Percentiles rank a stretch among this genome's conserved stretches.
Conservation (phyloP, 306 rosid genomes). For the Lablab purpureus region DNA sequence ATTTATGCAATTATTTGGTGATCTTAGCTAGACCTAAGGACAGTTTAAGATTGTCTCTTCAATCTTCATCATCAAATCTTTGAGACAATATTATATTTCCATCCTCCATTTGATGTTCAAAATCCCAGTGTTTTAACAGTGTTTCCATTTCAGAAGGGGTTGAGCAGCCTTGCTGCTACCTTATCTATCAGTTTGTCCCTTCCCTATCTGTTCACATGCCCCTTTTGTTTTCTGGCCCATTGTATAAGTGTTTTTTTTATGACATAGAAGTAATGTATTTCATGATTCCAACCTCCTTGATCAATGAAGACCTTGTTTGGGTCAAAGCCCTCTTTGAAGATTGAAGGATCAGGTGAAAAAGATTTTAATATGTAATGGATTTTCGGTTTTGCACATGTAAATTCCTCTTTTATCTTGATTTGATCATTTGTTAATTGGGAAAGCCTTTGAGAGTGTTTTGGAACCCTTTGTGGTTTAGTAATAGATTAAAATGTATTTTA, state of each 20-base stretch:
- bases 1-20: constrained; percentile 34
- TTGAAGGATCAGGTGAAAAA: no score
- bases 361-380: no score
- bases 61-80: background rate
- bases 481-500: no score
- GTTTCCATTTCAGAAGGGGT: constrained; percentile 33
- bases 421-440: no score
- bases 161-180: constrained; percentile 19
- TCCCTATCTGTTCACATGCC: background rate
- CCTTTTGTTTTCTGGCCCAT: background rate
- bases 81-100: background rate
- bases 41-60: constrained; percentile 25
- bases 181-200: constrained; percentile 16
- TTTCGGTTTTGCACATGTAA: no score
- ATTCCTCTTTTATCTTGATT: no score
- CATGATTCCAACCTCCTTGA: no score
- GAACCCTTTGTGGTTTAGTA: no score
- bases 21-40: constrained; percentile 16
- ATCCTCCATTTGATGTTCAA: constrained; percentile 13
- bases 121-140: background rate
- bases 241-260: background rate
- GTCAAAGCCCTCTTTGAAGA: no score
- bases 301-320: no score
- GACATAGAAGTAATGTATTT: no score
- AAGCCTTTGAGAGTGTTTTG: no score